Base-by-base conservation (phyloP, 345 rosid genomes). In the Sonneratia caseolaris region DNA sequence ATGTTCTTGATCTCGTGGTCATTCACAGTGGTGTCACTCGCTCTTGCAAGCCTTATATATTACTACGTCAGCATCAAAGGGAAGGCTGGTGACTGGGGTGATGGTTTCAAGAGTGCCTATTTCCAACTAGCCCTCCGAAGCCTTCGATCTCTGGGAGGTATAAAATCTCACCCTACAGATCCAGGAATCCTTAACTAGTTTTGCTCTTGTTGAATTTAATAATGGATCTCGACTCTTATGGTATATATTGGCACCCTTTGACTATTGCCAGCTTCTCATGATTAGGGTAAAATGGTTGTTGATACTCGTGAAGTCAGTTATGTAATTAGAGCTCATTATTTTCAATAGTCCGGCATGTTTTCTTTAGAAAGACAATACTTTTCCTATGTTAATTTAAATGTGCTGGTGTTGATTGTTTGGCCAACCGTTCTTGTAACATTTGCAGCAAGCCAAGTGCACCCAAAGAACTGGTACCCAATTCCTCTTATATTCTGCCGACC, bases 31-130 rank as follows among this genome's bases (percentile, higher is more conserved):
- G 81, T 96, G 75, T 82, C 99, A 73, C 89, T 96, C 78, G 97
- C 95, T 42, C 97, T 96, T 70, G 98, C 97, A 79, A 91, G 93
- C 81, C 98, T 96, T 76, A 92, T 96, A 79, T 96, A 92, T 84
- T 91, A 96, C 77, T 96, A 96, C 59, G 99, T 96, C 75, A 85
- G 98, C 84, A 67, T 96, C 64, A 92, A 89, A 84, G 99, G 99
- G 75, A 96, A 96, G 82, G 99, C 97, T 55, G 99, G 98, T 75
- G 98, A 96, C 82, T 96, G 99, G 99, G 99, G 98, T 18, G 99
- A 96, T 73, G 99, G 99, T 80, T 89, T 96, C 85, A 96, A 96
- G 87, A 96, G 99, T 84, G 99, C 99, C 59, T 96, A 96, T 84
- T 92, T 96, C 77, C 99, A 96, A 80, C 81, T 92, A 75, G 99